Percentiles rank a stretch among this genome's conserved stretches.
phyloP scores from a whole-genome alignment of 2,329 filamentous ascomycete species.

The Alternaria burnsii region DNA sequence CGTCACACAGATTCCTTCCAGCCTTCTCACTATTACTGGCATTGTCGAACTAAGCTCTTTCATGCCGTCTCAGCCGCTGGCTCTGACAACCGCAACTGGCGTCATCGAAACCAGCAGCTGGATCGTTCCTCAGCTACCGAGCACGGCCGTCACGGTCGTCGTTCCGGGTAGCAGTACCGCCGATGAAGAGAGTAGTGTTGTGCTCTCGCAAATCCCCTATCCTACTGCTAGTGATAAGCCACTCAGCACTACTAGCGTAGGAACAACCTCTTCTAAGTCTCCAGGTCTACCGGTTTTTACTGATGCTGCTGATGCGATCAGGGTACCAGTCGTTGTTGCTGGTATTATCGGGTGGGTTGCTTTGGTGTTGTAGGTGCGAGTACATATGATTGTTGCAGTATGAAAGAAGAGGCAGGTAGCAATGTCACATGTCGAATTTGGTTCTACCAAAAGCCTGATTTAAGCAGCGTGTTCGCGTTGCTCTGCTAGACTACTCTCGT shows the following conservation, averaged over 20 bases:
- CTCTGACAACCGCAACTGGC: not conserved
- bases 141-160: not conserved
- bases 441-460: not conserved
- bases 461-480: not conserved
- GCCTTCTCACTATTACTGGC: not conserved
- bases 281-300: constrained; percentile 25
- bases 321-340: constrained; percentile 25
- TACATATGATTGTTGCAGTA: too few relatives aligned
- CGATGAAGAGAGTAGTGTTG: not conserved
- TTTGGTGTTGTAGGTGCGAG: constrained; percentile 25
- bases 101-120: not conserved
- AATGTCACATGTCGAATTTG: not conserved
- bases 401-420: not conserved
- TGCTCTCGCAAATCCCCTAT: constrained; percentile 17
- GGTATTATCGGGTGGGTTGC: constrained; percentile 31
- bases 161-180: not conserved
- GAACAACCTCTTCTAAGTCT: constrained; percentile 9
- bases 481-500: not conserved
- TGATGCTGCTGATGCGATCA: constrained; percentile 25
- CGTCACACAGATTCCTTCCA: constrained; percentile 2
- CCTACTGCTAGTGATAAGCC: constrained; percentile 13
- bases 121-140: not conserved
- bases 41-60: not conserved
- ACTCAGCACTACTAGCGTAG: constrained; percentile 10
- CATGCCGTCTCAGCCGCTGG: not conserved